Evolutionary conservation across 805 yeast species (phyloP).

Genomic region (Isabelozyma rhagii): DNA sequence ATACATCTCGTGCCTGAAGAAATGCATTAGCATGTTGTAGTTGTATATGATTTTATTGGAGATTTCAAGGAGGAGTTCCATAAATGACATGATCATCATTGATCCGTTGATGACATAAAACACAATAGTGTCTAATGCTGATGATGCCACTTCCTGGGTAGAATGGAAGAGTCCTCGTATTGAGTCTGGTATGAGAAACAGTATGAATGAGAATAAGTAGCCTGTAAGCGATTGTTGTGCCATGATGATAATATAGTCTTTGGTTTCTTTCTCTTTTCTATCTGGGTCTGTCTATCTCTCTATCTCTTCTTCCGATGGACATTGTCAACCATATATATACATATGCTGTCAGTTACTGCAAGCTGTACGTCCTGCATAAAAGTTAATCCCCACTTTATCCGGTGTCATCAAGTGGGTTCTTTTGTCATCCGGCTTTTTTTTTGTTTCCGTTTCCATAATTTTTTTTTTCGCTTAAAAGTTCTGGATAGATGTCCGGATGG

Average conservation of each 20-base stretch:
- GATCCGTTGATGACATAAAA: conserved; percentile 9
- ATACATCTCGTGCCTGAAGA: conserved; percentile 19
- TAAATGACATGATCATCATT: conserved; percentile 8
- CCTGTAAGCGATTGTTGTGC: neutral
- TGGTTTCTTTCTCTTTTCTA: too few relatives aligned
- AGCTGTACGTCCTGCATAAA: neutral
- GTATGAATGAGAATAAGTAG: neutral
- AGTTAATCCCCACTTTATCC: too few relatives aligned
- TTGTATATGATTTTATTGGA: conserved; percentile 14
- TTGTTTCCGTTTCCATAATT: too few relatives aligned
- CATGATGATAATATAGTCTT: neutral
- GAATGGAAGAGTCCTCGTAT: conserved; percentile 2
- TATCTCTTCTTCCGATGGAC: neutral
- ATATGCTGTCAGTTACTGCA: neutral
- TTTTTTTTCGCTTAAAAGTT: too few relatives aligned
- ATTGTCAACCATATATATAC: neutral
- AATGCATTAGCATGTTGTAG: conserved; percentile 10
- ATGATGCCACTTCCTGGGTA: neutral
- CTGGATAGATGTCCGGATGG: too few relatives aligned
- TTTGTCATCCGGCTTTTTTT: too few relatives aligned
- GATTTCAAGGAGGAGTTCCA: conserved; percentile 14
- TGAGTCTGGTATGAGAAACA: neutral
- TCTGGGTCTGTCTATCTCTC: too few relatives aligned
- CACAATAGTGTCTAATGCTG: conserved; percentile 8
- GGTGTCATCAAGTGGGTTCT: too few relatives aligned